Conservation (phyloP, 2,329 filamentous ascomycete species). For the Sporothrix dimorphospora region DNA sequence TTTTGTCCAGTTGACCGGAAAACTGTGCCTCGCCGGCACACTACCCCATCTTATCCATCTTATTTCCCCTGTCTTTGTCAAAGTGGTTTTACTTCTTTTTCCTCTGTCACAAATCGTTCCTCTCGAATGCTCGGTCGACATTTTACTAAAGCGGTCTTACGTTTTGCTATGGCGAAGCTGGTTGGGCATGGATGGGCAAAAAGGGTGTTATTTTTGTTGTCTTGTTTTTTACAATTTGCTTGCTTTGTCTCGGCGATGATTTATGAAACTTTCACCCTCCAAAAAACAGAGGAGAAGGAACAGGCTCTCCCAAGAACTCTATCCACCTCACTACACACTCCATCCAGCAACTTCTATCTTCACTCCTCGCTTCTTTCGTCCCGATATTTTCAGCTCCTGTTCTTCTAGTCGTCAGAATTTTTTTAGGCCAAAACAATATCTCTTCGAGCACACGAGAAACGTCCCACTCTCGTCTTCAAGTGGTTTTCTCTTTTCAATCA, state of each 20-base stretch:
- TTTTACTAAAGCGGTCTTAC: slow-evolving; percentile 26
- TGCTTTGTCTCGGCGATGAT: slow-evolving; percentile 33
- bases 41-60: background rate
- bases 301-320: slow-evolving; percentile 42
- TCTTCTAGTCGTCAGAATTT: slow-evolving; percentile 33
- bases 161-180: slow-evolving; percentile 15
- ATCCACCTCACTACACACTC: slow-evolving; percentile 41
- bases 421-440: slow-evolving; percentile 38
- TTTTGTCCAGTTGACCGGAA: background rate
- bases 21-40: slow-evolving; percentile 7
- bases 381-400: slow-evolving; percentile 39
- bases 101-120: slow-evolving; percentile 19
- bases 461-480: slow-evolving; percentile 32
- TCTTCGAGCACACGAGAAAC: slow-evolving; percentile 33
- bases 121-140: slow-evolving; percentile 23
- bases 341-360: slow-evolving; percentile 34
- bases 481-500: background rate
- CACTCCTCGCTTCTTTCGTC: slow-evolving; percentile 37
- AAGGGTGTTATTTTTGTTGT: slow-evolving; percentile 24
- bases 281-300: slow-evolving; percentile 28
- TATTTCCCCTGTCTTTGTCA: background rate
- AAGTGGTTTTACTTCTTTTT: slow-evolving; percentile 9
- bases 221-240: slow-evolving; percentile 22
- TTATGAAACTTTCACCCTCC: slow-evolving; percentile 30
- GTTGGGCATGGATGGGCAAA: slow-evolving; percentile 33